Evolutionary conservation across 768 basidiomycete genomes (phyloP).

Genomic region (Wakefieldia striispora): DNA sequence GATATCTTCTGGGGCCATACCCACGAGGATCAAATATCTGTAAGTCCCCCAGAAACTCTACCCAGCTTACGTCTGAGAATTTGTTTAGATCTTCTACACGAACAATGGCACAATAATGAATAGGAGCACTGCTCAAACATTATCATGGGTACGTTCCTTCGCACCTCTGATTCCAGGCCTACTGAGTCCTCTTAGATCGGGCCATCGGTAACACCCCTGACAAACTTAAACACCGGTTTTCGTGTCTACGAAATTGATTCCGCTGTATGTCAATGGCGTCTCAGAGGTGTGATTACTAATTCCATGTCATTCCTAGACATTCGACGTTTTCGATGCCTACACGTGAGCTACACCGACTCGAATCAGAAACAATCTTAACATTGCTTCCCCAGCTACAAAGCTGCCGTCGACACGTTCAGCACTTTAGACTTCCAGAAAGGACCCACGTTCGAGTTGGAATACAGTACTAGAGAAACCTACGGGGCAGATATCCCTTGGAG

Average conservation of each 20-base stretch:
- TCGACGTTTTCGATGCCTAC: constrained; percentile 74
- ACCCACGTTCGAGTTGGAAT: constrained; percentile 62
- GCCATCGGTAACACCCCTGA: constrained; percentile 68
- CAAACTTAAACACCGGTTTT: constrained; percentile 75
- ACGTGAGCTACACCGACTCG: constrained; percentile 47
- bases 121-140: constrained; percentile 52
- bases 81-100: constrained; percentile 59
- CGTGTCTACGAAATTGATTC: constrained; percentile 48
- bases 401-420: constrained; percentile 59
- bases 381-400: constrained; percentile 50
- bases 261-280: constrained; percentile 39
- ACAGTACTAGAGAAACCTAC: constrained; percentile 67
- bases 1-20: constrained; percentile 80
- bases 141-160: constrained; percentile 44
- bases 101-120: constrained; percentile 66
- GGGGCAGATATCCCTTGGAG: constrained; percentile 58
- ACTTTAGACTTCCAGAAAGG: constrained; percentile 61
- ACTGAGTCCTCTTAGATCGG: constrained; percentile 45
- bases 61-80: background rate
- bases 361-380: background rate
- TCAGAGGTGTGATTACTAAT: background rate
- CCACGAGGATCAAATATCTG: constrained; percentile 71
- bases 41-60: constrained; percentile 25
- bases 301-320: constrained; percentile 47
- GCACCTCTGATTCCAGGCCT: constrained; percentile 4